Conservation (phyloP, 2,329 filamentous ascomycete genomes). For the Aspergillus sojae region DNA sequence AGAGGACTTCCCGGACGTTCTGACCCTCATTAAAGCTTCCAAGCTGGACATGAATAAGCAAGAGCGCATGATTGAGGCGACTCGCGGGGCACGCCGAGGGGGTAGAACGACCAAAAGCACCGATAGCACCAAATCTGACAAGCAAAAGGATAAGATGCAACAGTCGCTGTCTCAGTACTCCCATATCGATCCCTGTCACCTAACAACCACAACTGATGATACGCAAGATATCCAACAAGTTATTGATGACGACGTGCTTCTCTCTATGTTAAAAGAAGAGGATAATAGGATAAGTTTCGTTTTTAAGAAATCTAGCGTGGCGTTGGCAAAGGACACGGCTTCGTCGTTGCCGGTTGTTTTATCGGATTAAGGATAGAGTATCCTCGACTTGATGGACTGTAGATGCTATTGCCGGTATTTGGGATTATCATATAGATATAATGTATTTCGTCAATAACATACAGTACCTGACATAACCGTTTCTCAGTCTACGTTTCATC, state of each 20-base stretch:
- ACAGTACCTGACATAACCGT: neutral
- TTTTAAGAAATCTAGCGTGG: conserved; percentile 41
- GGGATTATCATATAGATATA: neutral
- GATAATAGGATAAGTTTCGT: conserved; percentile 42
- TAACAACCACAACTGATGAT: conserved; percentile 20
- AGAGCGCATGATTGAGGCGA: conserved; percentile 28
- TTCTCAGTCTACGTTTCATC: too few species aligned
- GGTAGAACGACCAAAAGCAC: neutral
- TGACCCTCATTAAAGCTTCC: conserved; percentile 43
- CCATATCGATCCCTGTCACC: conserved; percentile 44
- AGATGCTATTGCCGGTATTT: neutral
- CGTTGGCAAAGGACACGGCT: conserved; percentile 19
- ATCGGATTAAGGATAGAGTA: conserved; percentile 2
- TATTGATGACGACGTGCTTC: conserved; percentile 38
- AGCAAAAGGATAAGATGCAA: conserved; percentile 42
- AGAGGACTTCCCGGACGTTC: conserved; percentile 32
- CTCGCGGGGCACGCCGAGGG: neutral
- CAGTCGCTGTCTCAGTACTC: conserved; percentile 47
- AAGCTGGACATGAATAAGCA: conserved; percentile 41
- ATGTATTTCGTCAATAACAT: neutral
- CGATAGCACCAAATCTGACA: conserved; percentile 11
- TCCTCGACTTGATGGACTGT: neutral
- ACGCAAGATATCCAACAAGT: conserved; percentile 25
- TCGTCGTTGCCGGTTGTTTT: neutral
- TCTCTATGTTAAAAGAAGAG: conserved; percentile 41